Base-by-base conservation (phyloP, 2,329 filamentous ascomycete species). In the Endothia cerciana region DNA sequence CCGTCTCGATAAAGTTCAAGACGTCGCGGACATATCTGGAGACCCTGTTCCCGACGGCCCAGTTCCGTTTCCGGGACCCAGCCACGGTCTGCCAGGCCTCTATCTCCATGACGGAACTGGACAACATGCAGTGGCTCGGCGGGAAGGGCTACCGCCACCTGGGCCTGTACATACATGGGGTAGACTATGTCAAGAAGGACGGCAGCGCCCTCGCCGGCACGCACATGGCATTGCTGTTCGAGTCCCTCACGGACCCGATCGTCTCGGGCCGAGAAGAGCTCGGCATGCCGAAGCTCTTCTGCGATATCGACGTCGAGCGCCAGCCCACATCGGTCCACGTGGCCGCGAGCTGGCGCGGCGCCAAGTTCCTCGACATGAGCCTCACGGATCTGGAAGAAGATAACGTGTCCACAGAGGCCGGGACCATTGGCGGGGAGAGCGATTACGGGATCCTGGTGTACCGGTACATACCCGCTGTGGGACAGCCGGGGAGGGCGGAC, bases 191-290 rank as follows among this genome's bases (percentile, higher is more conserved):
- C 2, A 80, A 79, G 63, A 69, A 73, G 3, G 75, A 82, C 68
- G 82, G 80, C n/a, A 74, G 76, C 0, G 74, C 76, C 0, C 70
- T 82, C 5, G 73, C 73, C 7, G 85, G 84, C 1, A 81, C 81
- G 0, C 86, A 82, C 65, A 73, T 87, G 59, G 81, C 84, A 0
- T 74, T 87, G 2, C 74, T 87, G 0, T 86, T 87, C 69, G 84
- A 87, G 68, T 81, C 76, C 58, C 74, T 85, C 3, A 76, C 82
- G 1, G 83, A 86, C 66, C 82, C 83, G 0, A 86, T 86, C 60
- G 70, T 85, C 1, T 81, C 79, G 5, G 84, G 83, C 0, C 74
- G 84, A 2, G 84, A 87, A 62, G 85, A 87, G 69, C 76, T 86
- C 2, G 84, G 84, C 0, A 83, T 86, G 77, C 82, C 84, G 1